Evolutionary conservation across 1,284 basidiomycete species (phyloP), one percentile per base, ranked within the genome.

Genomic region (Volvariella surrecta): DNA sequence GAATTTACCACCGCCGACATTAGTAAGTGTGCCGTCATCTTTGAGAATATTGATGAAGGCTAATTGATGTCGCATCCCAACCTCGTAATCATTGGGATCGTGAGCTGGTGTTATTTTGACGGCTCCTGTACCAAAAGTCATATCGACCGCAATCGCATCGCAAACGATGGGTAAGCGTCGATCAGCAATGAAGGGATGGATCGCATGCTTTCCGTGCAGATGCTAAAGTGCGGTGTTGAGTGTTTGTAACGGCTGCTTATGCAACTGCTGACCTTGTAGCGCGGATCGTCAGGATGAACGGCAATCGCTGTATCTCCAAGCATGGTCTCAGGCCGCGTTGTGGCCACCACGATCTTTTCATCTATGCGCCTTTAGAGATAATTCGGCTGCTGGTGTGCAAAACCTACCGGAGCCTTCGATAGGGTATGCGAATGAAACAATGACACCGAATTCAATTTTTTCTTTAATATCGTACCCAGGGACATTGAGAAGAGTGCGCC

Each of bases 71-170:
- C 95, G 71, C 57, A 81, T 61, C 22, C 92, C 96, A 53, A 95
- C 92, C 55, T 95, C 92, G 63, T 96, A 99, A 75, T 99, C 95
- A 60, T 96, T 96, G 30, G 83, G 87, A 62, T 99, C 96, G 61
- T 99, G 96, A 0, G 95, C 96, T n/a, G 96, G 96, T 0, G 96
- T 99, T 60, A 99, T 99, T 71, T 99, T 99, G 47, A 99, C 95
- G 3, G 95, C 96, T 65, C 96, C 96, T 19, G 96, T 99, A 44
- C 96, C 96, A 54, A 99, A 98, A 32, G 79, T 76, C 84, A 93
- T 97, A 62, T 99, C 95, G 44, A 84, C 76, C n/a, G n/a, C n/a
- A 44, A 90, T 83, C 32, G 74, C 67, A 59, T 99, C 96, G 34
- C 82, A 75, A 46, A 99, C 71, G 60, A 99, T 96, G 17, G 92